Evolutionary conservation across 2,329 filamentous ascomycete genomes (phyloP).

Genomic region (Colletotrichum theobromicola): DNA sequence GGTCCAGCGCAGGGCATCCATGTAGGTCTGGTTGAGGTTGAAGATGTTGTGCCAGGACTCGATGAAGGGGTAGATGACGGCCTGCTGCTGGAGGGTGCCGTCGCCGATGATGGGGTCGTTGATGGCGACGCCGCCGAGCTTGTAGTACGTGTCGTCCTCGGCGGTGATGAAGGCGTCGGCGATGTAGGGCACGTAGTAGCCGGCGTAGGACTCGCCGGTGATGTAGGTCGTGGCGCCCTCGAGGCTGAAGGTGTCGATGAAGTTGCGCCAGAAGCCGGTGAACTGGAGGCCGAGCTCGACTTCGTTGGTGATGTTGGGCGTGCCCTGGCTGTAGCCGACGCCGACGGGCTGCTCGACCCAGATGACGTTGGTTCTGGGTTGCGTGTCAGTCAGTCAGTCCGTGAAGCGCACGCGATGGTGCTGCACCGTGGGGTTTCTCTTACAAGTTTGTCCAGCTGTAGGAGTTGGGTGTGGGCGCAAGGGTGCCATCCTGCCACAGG

Average conservation of each 20-base stretch:
- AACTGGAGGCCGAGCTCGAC: slow-evolving; percentile 75
- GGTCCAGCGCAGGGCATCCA: slow-evolving; percentile 54
- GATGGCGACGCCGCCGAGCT: slow-evolving; percentile 72
- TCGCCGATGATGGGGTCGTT: slow-evolving; percentile 73
- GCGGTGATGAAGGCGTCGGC: slow-evolving; percentile 74
- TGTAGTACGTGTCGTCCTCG: slow-evolving; percentile 69
- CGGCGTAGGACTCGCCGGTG: slow-evolving; percentile 73
- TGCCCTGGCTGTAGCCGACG: slow-evolving; percentile 74
- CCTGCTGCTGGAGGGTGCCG: slow-evolving; percentile 46
- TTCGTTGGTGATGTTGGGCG: slow-evolving; percentile 67
- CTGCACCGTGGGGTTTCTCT: neutral
- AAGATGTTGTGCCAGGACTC: slow-evolving; percentile 67
- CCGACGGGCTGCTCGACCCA: slow-evolving; percentile 75
- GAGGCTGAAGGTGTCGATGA: slow-evolving; percentile 71
- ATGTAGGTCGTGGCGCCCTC: slow-evolving; percentile 76
- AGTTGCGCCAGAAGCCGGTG: slow-evolving; percentile 82
- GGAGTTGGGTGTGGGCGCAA: slow-evolving; percentile 66
- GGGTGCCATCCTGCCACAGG: slow-evolving; percentile 73
- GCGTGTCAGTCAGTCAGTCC: rapidly evolving
- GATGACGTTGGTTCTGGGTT: slow-evolving; percentile 67
- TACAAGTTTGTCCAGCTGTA: slow-evolving; percentile 74
- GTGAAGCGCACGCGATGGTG: rapidly evolving
- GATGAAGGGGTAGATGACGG: slow-evolving; percentile 62
- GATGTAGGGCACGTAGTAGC: slow-evolving; percentile 73
- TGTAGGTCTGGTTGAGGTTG: slow-evolving; percentile 66